These are phyloP conservation scores for Globisporangium carolinianum DNA, from an alignment of 352 stramenopile genomes.

Conservation along the genomic window DNA sequence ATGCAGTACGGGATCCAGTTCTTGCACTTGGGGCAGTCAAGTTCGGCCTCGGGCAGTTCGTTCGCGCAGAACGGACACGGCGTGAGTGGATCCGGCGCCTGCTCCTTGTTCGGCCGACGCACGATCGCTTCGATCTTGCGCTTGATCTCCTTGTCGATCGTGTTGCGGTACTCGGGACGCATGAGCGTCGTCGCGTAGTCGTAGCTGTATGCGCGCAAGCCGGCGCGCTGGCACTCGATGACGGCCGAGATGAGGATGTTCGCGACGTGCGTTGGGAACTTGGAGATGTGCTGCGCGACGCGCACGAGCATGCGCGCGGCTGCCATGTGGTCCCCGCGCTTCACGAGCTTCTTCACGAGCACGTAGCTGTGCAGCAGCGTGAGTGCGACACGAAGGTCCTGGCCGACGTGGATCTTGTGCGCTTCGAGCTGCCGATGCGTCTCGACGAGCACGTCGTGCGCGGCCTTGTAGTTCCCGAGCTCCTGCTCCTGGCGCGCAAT, in stretches of 20 bases:
- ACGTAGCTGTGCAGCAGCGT: conserved; percentile 93
- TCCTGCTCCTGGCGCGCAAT: conserved; percentile 92
- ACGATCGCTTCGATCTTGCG: conserved; percentile 94
- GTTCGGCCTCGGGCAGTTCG: conserved; percentile 76
- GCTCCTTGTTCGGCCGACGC: conserved; percentile 86
- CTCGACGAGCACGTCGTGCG: conserved; percentile 89
- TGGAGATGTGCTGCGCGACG: conserved; percentile 88
- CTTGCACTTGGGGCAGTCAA: conserved; percentile 90
- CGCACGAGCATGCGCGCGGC: conserved; percentile 88
- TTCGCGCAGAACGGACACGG: conserved; percentile 82
- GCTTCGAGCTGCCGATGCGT: conserved; percentile 82
- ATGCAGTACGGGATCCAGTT: conserved; percentile 92
- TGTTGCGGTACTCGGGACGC: conserved; percentile 83
- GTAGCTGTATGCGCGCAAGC: conserved; percentile 86
- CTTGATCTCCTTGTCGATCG: conserved; percentile 87
- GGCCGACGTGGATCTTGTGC: conserved; percentile 85
- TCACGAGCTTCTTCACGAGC: conserved; percentile 91
- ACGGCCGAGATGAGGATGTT: conserved; percentile 92
- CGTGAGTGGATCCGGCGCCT: conserved; percentile 51
- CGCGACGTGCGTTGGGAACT: conserved; percentile 88
- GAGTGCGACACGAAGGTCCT: conserved; percentile 81
- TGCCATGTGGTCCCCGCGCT: conserved; percentile 74
- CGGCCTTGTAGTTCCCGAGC: conserved; percentile 90
- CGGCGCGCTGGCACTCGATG: conserved; percentile 91
- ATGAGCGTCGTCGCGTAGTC: conserved; percentile 91